These are phyloP conservation scores for Santalum album DNA, from an alignment of 164 flowering plant species.

Conservation along the genomic window DNA sequence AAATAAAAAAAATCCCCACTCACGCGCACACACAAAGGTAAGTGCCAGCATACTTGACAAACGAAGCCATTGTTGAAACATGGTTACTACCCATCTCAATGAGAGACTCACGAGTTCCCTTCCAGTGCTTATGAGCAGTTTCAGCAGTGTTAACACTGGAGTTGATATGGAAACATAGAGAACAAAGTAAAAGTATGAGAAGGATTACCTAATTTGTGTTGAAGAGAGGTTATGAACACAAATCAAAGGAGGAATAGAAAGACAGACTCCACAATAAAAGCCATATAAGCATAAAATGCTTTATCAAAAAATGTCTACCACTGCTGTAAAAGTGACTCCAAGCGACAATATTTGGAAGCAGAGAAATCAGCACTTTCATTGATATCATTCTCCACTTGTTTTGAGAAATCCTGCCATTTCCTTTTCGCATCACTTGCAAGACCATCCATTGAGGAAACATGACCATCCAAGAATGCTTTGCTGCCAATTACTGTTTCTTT, in stretches of 20 bases:
- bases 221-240: too few species aligned
- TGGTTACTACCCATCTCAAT: conserved; percentile 52
- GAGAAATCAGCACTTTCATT: conserved; percentile 65
- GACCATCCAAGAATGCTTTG: conserved; percentile 58
- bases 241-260: too few species aligned
- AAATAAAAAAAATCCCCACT: too few species aligned
- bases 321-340: conserved; percentile 68
- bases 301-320: conserved; percentile 56
- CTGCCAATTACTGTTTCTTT: conserved; percentile 43
- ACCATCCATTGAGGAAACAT: conserved; percentile 49
- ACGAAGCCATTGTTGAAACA: conserved; percentile 28
- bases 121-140: conserved; percentile 51
- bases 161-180: too few species aligned
- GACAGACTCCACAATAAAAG: too few species aligned
- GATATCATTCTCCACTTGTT: conserved; percentile 51
- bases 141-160: conserved; percentile 56
- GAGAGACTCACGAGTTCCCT: conserved; percentile 42
- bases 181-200: too few species aligned
- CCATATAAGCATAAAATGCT: too few species aligned
- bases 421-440: conserved; percentile 70
- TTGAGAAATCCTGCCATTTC: conserved; percentile 72
- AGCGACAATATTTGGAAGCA: conserved; percentile 89
- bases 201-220: too few species aligned
- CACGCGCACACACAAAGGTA: not conserved
- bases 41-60: conserved; percentile 50